Base-by-base conservation (phyloP, 352 stramenopile genomes). In the Pythium dissimile region DNA sequence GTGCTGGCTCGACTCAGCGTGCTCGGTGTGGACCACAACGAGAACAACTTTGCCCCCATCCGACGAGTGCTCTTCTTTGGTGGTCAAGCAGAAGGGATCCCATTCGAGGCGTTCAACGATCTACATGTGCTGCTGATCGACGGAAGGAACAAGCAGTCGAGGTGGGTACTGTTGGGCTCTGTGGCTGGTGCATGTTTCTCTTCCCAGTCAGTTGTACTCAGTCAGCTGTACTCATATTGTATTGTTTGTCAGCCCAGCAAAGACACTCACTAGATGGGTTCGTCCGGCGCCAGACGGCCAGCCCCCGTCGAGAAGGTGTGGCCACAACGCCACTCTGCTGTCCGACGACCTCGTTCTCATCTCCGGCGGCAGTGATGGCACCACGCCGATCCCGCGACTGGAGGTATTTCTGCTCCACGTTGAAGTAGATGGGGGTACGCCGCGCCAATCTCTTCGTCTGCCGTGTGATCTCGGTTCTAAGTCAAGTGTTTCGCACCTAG, bases 61-160 rank as follows among this genome's bases (percentile, higher is more conserved):
- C 72, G 77, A 1, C 73, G 79, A 16, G 50, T 89, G 12, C 13
- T 92, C 18, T 63, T 92, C 47, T 92, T 89, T 47, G 81, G 81
- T 5, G 81, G 81, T 0, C 81, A 89, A 52, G 75, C 69, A 0
- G 81, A 92, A 53, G 70, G 73, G 16, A 86, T 88, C 18, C 77
- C 75, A 13, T 88, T 88, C 53, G 70, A 87, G 18, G 66, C 75
- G 0, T 89, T 85, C 51, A 85, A 84, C 12, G 79, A 89, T 54
- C 64, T 89, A 12, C 49, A 80, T 44, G 18, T 86, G 30, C 57
- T 86, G 21, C 72, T 68, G 47, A 69, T 85, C 37, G 56, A 76
- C 10, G 65, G 43, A 10, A 32, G 39, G 28, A n/a, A 23, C 3
- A 45, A 39, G 7, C 30, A 8, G 21, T 18, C 32, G 11, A 52